Base-by-base conservation (phyloP, 306 rosid species). In the Gillenia trifoliata region DNA sequence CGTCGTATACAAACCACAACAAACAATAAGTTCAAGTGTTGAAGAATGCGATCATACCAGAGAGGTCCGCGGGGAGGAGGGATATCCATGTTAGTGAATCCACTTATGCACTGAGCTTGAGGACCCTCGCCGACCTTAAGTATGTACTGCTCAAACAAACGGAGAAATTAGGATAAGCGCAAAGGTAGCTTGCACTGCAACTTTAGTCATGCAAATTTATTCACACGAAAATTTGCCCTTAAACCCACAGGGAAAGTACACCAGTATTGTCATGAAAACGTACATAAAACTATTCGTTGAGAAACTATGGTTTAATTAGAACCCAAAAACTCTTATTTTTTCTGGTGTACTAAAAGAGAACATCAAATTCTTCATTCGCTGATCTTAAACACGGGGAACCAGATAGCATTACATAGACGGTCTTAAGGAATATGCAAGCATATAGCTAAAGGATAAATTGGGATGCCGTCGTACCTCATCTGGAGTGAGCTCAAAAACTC, bases 61-160 rank as follows among this genome's bases (percentile, higher is more conserved):
- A 94, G 87, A 71, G 99, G 96, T 70, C 99, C 99, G 34, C 88
- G 86, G 55, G 99, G 98, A 77, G 98, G 99, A 82, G 99, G 90
- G 75, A 92, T 41, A 77, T 94, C 99, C 80, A 92, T 3, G 68
- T 89, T 81, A 15, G 60, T 85, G 78, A 94, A 94, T 66, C 99
- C 98, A 76, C 98, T 94, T 20, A 92, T 87, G 89, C 99, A 94
- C 83, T 92, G 96, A 38, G 90, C 88, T 66, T 64, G 52, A 85
- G 88, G 0, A 65, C 97, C 99, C 78, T 92, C 85, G 0, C 88
- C 93, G 65, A 90, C 84, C 88, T 92, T 85, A 54, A 94, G 85
- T 78, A 89, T 84, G 79, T 94, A 94, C 97, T 94, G 92, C 73
- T 82, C 54, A 83, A 76, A 55, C 81, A 81, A 66, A 72, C 68